Evolutionary conservation across 1,139 yeast genomes (phyloP), one percentile per base, ranked within the genome.

Genomic region (Taphrina wiesneri): DNA sequence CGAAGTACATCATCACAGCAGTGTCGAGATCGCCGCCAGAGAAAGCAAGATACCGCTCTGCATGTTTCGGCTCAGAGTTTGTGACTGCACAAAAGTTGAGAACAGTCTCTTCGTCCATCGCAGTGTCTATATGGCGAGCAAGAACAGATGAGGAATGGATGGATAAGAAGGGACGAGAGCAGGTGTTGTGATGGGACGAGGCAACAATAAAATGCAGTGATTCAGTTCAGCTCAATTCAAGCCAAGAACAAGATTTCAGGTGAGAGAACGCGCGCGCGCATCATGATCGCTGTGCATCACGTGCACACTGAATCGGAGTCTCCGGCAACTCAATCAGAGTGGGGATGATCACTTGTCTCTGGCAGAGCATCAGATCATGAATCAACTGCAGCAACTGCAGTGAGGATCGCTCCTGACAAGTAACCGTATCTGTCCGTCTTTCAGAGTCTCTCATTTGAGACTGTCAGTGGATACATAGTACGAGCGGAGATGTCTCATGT

Each of bases 11-110:
- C 11, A 92, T 85, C 6, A 95, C 90, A 0, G 99, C 99, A 32
- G 86, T 83, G 69, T 92, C 97, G 56, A 93, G 75, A 74, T 90
- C 85, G 67, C 86, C 86, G 63, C 86, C 92, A 9, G 95, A 83
- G 77, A 92, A 85, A 34, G 87, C 92, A 56, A 95, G 77, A 74
- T 87, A 95, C 73, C 87, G 91, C 69, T 81, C 80, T 1, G 99
- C 99, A 34, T 84, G 79, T 1, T 82, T 81, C 1, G 84, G 81
- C 73, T 89, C 95, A 1, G 85, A 84, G 21, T 90, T 90, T 0
- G 99, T 91, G 66, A 95, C 87, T 41, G 95, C 93, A 74, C 92
- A 80, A 76, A 93, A 93, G 36, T 87, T 85, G 23, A 88, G 86
- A 36, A 89, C 79, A 56, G 81, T 77, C 66, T 85, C 90, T 67